Base-by-base conservation (phyloP, 345 rosid species). In the Crucihimalaya himalaica region DNA sequence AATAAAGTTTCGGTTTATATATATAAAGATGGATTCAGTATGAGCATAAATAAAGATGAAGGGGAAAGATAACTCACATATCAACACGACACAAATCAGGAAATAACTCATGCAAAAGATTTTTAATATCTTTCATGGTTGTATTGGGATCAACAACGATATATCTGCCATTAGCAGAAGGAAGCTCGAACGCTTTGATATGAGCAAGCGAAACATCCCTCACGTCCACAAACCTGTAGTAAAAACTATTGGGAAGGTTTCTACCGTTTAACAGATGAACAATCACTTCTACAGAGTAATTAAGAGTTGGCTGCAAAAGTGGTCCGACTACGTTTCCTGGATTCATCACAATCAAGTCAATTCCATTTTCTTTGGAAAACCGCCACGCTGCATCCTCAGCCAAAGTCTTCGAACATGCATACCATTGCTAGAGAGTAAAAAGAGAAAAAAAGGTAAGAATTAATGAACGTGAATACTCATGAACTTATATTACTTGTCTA, bases 321-420 rank as follows among this genome's bases (percentile, higher is more conserved):
- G 83, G 83, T 54, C 85, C 85, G 1, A 81, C 23, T 12, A 77
- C 81, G 13, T 48, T 0, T 52, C 80, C 88, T 9, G 82, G 88
- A 59, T 84, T 71, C 8, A 84, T 28, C 0, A 58, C 28, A 1
- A 83, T 57, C 80, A 85, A 18, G 37, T 85, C 81, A 5, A 85
- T 77, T 1, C 75, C 66, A 28, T 83, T 79, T 40, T 77, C 82
- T 35, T 77, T 46, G n/a, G 78, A 19, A 51, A 76, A 83, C 27
- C 39, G 68, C 78, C 77, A 77, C n/a, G n/a, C n/a, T n/a, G n/a
- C n/a, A n/a, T n/a, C n/a, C n/a, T n/a, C n/a, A n/a, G n/a, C n/a
- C n/a, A n/a, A 72, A 3, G 78, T 81, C 48, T 85, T 85, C 3
- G 83, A 70, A 9, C 79, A 47, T 21, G 34, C 1, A 61, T 84